Evolutionary conservation across 2,329 filamentous ascomycete genomes (phyloP).

Genomic region (Esteya vermicola): DNA sequence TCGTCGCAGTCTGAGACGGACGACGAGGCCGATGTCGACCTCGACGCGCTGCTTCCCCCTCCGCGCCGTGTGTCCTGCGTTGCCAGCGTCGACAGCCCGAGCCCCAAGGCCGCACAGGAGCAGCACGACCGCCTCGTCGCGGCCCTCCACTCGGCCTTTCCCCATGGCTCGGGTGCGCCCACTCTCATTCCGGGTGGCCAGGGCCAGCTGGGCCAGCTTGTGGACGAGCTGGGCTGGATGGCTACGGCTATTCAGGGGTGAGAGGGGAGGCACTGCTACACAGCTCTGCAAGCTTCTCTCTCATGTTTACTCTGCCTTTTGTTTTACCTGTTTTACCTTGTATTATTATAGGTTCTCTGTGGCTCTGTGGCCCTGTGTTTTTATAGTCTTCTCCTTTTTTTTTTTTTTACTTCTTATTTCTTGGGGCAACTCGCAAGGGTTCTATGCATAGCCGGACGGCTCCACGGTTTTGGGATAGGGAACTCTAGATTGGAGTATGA

Average conservation of each 20-base stretch:
- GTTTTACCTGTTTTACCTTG: neutral
- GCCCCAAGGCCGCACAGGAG: constrained; percentile 7
- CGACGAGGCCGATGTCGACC: constrained; percentile 1
- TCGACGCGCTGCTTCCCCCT: constrained; percentile 1
- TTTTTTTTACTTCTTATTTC: neutral
- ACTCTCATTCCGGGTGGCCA: constrained; percentile 15
- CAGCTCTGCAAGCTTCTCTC: neutral
- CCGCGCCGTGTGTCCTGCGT: neutral
- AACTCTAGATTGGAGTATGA: too few relatives aligned
- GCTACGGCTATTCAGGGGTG: constrained; percentile 27
- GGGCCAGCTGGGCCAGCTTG: constrained; percentile 16
- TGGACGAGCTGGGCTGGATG: constrained; percentile 37
- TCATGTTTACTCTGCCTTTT: neutral
- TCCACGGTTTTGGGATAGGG: too few relatives aligned
- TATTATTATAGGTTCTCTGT: too few relatives aligned
- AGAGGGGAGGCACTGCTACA: neutral
- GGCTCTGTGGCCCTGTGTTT: neutral
- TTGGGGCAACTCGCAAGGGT: too few relatives aligned
- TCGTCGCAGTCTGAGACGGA: constrained; percentile 1
- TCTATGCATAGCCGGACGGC: too few relatives aligned
- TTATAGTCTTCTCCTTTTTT: neutral
- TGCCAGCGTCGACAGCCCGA: neutral
- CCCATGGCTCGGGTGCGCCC: constrained; percentile 13
- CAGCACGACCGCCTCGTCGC: constrained; percentile 15
- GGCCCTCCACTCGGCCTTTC: constrained; percentile 1